phyloP scores from a whole-genome alignment of 2,329 filamentous ascomycete species.

The Ophiocordyceps camponoti-saundersi region DNA sequence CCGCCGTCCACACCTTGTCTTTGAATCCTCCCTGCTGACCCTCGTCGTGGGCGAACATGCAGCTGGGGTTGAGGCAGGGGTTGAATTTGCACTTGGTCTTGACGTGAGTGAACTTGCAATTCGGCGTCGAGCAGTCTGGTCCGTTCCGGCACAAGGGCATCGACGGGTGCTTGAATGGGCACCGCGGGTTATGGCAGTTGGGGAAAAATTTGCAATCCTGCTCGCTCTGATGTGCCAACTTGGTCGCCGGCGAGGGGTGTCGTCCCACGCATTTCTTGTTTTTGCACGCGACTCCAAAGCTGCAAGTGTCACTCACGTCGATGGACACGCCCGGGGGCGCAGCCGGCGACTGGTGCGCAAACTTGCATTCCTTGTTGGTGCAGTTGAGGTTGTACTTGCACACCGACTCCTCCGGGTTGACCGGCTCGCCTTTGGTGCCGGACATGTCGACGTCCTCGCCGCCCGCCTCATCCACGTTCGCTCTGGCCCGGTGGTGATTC shows the following conservation, averaged over 20 bases:
- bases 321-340: conserved; percentile 62
- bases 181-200: conserved; percentile 75
- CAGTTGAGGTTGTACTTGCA: conserved; percentile 87
- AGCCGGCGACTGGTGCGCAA: conserved; percentile 85
- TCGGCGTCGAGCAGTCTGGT: conserved; percentile 61
- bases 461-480: conserved; percentile 17
- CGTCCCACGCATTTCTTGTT: conserved; percentile 86
- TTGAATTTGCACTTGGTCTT: conserved; percentile 77
- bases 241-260: conserved; percentile 80
- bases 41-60: conserved; percentile 77
- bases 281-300: conserved; percentile 81
- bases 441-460: conserved; percentile 49
- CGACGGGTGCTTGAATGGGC: conserved; percentile 75
- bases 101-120: conserved; percentile 83
- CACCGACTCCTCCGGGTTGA: conserved; percentile 45
- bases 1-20: conserved; percentile 82
- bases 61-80: conserved; percentile 78
- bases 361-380: conserved; percentile 78
- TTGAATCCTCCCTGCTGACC: conserved; percentile 74
- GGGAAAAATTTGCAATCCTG: conserved; percentile 84
- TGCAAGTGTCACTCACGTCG: conserved; percentile 66
- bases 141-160: conserved; percentile 86
- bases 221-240: conserved; percentile 60
- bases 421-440: conserved; percentile 32
- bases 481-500: conserved; percentile 20